phyloP scores from a whole-genome alignment of 2,329 filamentous ascomycete genomes.

The Fusarium succisae region DNA sequence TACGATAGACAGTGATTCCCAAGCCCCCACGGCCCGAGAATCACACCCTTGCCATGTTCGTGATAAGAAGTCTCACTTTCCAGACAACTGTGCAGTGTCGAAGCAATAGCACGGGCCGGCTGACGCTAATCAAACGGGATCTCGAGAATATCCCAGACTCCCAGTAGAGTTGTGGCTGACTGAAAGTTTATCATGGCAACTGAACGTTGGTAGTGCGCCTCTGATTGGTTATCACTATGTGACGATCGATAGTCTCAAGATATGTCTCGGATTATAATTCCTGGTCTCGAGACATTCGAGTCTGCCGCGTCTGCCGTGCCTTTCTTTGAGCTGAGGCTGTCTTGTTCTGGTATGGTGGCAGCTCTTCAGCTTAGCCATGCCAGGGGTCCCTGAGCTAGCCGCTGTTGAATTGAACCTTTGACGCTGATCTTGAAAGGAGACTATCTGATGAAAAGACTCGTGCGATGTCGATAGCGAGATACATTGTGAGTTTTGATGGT shows the following conservation, averaged over 20 bases:
- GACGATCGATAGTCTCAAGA: not conserved
- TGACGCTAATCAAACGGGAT: constrained; percentile 1
- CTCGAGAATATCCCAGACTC: not conserved
- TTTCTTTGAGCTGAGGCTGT: not conserved
- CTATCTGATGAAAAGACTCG: not conserved
- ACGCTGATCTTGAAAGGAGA: not conserved
- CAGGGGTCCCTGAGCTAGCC: not conserved
- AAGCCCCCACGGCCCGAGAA: not conserved
- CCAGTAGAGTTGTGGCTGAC: constrained; percentile 19
- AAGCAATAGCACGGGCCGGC: constrained; percentile 1
- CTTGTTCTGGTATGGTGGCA: not conserved
- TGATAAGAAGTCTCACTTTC: not conserved
- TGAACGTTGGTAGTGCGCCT: not conserved
- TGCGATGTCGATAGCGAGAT: not conserved
- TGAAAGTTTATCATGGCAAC: constrained; percentile 5
- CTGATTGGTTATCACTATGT: constrained; percentile 10
- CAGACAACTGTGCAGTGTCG: too few species aligned
- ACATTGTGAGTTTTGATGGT: not conserved
- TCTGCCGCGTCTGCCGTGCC: not conserved
- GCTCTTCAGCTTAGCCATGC: not conserved
- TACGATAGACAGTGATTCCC: not conserved
- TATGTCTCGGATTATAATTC: constrained; percentile 3
- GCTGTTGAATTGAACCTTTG: not conserved
- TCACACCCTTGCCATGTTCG: not conserved
- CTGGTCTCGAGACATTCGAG: not conserved